Evolutionary conservation across 495 filamentous ascomycete genomes (phyloP).

Genomic region (Talaromyces adpressus): DNA sequence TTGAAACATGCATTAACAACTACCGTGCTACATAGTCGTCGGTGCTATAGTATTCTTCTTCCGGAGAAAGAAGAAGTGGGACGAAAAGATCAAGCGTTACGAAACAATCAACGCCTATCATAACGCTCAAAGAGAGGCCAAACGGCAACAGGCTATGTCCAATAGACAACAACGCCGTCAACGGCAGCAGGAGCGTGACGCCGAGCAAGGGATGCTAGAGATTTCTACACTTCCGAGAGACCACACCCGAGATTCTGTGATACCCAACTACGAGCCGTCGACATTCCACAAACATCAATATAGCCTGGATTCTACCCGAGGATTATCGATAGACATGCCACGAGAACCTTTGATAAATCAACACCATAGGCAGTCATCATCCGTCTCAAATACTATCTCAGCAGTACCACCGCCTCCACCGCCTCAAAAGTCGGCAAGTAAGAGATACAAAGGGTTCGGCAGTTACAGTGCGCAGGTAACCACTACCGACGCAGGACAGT

Average conservation of each 20-base stretch:
- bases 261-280: conserved; percentile 8
- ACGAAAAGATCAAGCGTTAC: conserved; percentile 9
- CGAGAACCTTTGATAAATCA: conserved; percentile 2
- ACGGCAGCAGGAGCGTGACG: background rate
- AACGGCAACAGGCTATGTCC: background rate
- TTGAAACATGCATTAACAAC: background rate
- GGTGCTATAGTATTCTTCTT: conserved; percentile 18
- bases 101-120: conserved; percentile 4
- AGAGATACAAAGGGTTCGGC: background rate
- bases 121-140: background rate
- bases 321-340: conserved; percentile 5
- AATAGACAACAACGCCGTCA: conserved; percentile 1
- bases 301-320: conserved; percentile 4
- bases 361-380: conserved; percentile 1
- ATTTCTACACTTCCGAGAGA: background rate
- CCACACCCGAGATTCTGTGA: background rate
- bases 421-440: background rate
- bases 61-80: conserved; percentile 20
- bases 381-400: background rate
- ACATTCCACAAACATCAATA: conserved; percentile 5
- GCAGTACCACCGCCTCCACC: background rate
- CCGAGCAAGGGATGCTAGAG: conserved; percentile 2
- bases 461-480: background rate
- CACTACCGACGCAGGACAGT: background rate
- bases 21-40: conserved; percentile 13